Base-by-base conservation (phyloP, 2,329 filamentous ascomycete genomes). In the Xylaria sp. region DNA sequence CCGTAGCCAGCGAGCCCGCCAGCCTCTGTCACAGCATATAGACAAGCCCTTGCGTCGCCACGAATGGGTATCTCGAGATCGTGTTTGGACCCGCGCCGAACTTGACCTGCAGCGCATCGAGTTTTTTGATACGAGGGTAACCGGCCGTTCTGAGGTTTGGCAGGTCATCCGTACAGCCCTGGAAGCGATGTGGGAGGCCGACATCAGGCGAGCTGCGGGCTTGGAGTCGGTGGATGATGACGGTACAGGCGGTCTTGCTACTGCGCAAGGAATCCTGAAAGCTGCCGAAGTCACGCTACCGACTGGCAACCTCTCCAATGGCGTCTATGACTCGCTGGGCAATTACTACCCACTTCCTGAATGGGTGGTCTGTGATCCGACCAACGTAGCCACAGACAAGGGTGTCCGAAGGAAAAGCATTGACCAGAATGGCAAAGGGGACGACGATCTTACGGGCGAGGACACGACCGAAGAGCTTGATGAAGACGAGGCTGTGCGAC, bases 101-200 rank as follows among this genome's bases (percentile, higher is more conserved):
- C 80, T 97, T 2, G 85, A 87, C 60, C 82, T 82, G 31, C 91
- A 97, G 77, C 85, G 94, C 49, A 79, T 78, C 49, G 92, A 92
- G 64, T 97, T 96, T 81, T 98, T 96, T 76, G 93, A 97, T 63
- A 97, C 93, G 1, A 82, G 92, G 47, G 91, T 96, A 15, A 90
- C 90, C 0, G 92, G 92, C 2, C 83, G 87, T 3, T 71, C 83
- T 4, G 91, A 97, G 75, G 84, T 95, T 25, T 98, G 94, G 94
- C 86, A 86, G 68, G 89, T 91, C 0, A 76, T 97, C 13, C 83
- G 84, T 46, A 80, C 87, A 1, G 90, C 88, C 0, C 81, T 92
- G 17, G 85, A 90, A 63, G 79, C 91, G 6, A 74, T 97, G 63
- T 89, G 89, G 78, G 81, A 82, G 10, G 80, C 83, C 0, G 82